phyloP scores from a whole-genome alignment of 257 asterid genomes.

The Rhazya stricta region DNA sequence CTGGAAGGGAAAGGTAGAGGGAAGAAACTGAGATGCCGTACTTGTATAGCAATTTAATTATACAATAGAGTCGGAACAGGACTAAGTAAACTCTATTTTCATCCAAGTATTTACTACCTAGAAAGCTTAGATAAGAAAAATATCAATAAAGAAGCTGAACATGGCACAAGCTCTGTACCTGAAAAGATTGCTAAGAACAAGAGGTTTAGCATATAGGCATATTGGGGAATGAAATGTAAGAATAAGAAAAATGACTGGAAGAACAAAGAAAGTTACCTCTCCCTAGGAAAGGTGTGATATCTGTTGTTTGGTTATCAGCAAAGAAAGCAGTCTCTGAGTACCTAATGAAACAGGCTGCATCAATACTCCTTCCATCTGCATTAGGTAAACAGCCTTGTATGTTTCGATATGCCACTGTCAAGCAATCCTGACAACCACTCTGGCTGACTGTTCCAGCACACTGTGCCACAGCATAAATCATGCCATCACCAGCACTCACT shows the following conservation, averaged over 20 bases:
- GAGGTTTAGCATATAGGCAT: background rate
- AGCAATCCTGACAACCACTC: slow-evolving; percentile 65
- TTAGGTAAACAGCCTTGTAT: slow-evolving; percentile 61
- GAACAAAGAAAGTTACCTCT: slow-evolving; percentile 19
- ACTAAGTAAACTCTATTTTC: background rate
- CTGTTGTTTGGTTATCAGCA: slow-evolving; percentile 46
- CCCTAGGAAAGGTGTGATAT: slow-evolving; percentile 51
- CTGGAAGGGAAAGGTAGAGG: background rate
- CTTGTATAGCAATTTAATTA: background rate
- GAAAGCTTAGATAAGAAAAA: too few species aligned
- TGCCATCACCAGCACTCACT: slow-evolving; percentile 18
- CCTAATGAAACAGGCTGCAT: slow-evolving; percentile 80
- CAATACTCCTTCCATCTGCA: slow-evolving; percentile 68
- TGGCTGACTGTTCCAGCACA: slow-evolving; percentile 57
- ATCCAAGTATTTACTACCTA: background rate
- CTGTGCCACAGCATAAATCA: slow-evolving; percentile 62
- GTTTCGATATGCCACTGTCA: slow-evolving; percentile 57
- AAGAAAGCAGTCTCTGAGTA: too few species aligned
- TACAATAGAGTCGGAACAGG: background rate
- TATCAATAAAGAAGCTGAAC: too few species aligned
- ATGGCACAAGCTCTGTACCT: too few species aligned
- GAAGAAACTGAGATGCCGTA: background rate
- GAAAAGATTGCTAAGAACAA: too few species aligned
- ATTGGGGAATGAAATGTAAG: background rate
- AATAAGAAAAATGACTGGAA: background rate